These are phyloP conservation scores for Alternaria conjuncta DNA, from an alignment of 2,329 filamentous ascomycete genomes.

Conservation along the genomic window DNA sequence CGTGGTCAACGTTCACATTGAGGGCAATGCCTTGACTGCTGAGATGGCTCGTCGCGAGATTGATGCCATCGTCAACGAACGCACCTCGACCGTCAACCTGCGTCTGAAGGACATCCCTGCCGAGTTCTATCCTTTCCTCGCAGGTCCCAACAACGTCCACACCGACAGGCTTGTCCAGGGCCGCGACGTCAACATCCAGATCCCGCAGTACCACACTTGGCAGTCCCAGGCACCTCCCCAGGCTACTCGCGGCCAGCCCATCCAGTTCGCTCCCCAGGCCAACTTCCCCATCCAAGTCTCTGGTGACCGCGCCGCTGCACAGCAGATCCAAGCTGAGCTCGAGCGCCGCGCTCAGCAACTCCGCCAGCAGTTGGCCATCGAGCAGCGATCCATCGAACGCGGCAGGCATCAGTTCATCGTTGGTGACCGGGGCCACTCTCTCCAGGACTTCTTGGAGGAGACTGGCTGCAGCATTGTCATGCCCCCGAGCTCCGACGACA, in stretches of 20 bases:
- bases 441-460: constrained; percentile 85
- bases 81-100: constrained; percentile 79
- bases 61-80: constrained; percentile 84
- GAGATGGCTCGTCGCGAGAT: constrained; percentile 85
- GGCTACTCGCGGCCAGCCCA: constrained; percentile 67
- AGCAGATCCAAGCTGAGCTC: constrained; percentile 79
- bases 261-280: constrained; percentile 72
- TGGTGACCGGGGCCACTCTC: constrained; percentile 77
- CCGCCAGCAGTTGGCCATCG: constrained; percentile 74
- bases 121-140: constrained; percentile 95
- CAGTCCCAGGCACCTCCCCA: constrained; percentile 70
- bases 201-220: constrained; percentile 83
- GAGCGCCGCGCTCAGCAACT: constrained; percentile 80
- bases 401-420: constrained; percentile 95
- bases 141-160: constrained; percentile 74
- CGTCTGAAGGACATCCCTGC: constrained; percentile 84
- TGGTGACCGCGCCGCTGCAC: constrained; percentile 83
- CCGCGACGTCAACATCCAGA: constrained; percentile 78
- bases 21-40: constrained; percentile 88
- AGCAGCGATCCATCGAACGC: constrained; percentile 81
- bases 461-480: constrained; percentile 90
- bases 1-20: constrained; percentile 83
- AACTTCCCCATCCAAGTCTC: constrained; percentile 83
- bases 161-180: constrained; percentile 72
- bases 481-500: constrained; percentile 75